phyloP scores from a whole-genome alignment of 1,139 yeast species.

The Saccharomyces hybrid region DNA sequence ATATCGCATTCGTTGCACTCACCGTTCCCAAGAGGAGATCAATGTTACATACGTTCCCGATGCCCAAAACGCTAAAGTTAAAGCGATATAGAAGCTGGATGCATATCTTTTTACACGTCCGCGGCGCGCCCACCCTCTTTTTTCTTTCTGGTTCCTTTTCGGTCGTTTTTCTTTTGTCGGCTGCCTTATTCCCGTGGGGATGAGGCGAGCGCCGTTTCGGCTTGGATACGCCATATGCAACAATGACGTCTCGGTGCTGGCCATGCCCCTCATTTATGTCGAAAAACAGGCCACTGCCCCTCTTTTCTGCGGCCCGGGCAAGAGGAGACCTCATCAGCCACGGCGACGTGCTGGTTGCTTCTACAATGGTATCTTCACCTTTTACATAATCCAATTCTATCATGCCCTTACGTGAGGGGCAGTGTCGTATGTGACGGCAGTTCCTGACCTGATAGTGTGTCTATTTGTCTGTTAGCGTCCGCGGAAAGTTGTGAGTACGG shows the following conservation, averaged over 20 bases:
- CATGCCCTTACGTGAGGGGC: neutral
- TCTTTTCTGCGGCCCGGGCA: neutral
- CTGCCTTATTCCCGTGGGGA: neutral
- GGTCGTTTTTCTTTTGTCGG: neutral
- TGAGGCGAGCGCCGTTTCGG: neutral
- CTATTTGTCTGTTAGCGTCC: neutral
- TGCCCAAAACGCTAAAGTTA: neutral
- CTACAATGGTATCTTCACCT: neutral
- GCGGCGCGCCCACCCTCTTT: slow-evolving; percentile 3
- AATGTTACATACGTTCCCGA: neutral
- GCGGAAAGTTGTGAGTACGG: neutral
- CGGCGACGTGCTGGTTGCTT: neutral
- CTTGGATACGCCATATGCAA: neutral
- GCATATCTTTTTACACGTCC: neutral
- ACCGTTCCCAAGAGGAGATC: neutral
- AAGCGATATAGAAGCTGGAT: neutral
- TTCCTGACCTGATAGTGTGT: neutral
- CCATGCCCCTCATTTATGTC: neutral
- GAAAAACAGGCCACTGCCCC: neutral
- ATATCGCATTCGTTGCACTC: neutral
- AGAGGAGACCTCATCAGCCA: slow-evolving; percentile 1
- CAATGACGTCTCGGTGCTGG: neutral
- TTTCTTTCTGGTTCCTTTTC: neutral
- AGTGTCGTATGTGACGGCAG: neutral
- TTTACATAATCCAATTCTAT: neutral